Base-by-base conservation (phyloP, 148 eudicot genomes). In the Mesembryanthemum crystallinum region DNA sequence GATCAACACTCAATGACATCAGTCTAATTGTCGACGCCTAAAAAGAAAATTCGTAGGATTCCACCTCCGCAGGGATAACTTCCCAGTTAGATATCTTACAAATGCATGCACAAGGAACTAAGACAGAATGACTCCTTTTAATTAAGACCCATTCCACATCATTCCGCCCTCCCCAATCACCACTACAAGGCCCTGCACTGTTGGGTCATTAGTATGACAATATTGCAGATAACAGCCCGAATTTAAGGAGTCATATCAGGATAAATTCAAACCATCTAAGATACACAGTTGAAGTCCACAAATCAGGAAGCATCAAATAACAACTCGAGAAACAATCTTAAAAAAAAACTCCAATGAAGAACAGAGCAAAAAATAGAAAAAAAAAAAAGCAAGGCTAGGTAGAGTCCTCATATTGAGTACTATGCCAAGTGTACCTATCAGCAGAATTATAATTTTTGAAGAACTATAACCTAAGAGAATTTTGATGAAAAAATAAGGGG, bases 141-240 rank as follows among this genome's bases (percentile, higher is more conserved):
- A 1, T 63, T 57, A 58, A 37, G 43, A 76, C 73, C 20, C 27
- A 21, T 28, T 59, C 23, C 42, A 71, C 64, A 64, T 74, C 74
- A 61, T 21, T 30, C 60, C 20, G 35, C 49, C 10, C 57, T 15
- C 30, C 43, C 3, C 11, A 0, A 64, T 32, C 67, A 77, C 49
- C 39, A 55, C 3, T 0, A 58, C 29, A 73, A 30, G 35, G 12
- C 25, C 57, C 14, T 13, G 11, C 14, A 45, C 1, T 24, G 72
- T 72, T 71, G 52, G 79, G 79, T 71, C 79, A 75, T 72, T 65
- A n/a, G 67, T 75, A 76, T 27, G 67, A 54, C 62, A 35, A 23
- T 30, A 78, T 51, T 79, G 25, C 42, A 79, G 61, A 51, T 59
- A 52, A 27, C 39, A 21, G 64, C 82, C 82, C 39, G 43, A 24